Percentiles rank a stretch among this genome's conserved stretches.
Conservation (phyloP, 306 rosid genomes). For the Pyrus betulifolia region DNA sequence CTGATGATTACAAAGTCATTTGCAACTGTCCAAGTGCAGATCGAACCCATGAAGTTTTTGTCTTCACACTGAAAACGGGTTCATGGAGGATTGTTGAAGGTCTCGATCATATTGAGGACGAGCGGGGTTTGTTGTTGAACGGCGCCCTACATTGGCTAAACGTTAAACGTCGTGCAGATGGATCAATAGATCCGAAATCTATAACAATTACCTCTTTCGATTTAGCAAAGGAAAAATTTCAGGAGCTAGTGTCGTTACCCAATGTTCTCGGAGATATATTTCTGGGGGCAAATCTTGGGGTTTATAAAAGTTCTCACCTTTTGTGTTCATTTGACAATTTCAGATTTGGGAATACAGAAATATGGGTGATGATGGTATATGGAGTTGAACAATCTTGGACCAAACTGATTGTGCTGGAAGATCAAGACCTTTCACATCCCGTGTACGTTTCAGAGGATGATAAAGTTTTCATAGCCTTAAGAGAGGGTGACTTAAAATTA, state of each 20-base stretch:
- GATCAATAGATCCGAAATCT: too few relatives aligned
- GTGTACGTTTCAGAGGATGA: background rate
- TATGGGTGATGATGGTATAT: background rate
- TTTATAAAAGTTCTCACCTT: too few relatives aligned
- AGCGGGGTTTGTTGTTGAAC: background rate
- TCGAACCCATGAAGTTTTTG: too few relatives aligned
- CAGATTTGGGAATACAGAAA: background rate
- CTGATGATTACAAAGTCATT: background rate
- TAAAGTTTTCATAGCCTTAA: too few relatives aligned
- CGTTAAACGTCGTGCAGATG: background rate
- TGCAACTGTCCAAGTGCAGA: too few relatives aligned
- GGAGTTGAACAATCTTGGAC: background rate
- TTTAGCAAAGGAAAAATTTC: background rate
- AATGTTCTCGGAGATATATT: too few relatives aligned
- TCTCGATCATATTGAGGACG: background rate
- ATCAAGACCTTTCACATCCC: background rate
- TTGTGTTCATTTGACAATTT: too few relatives aligned
- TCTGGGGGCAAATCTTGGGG: background rate
- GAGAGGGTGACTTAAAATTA: background rate
- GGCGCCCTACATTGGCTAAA: slow-evolving; percentile 1
- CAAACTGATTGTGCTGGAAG: background rate
- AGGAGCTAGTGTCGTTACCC: too few relatives aligned
- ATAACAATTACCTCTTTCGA: background rate
- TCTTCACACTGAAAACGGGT: background rate
- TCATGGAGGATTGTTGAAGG: background rate